These are phyloP conservation scores for Pharnaceum exiguum DNA, from an alignment of 148 eudicot genomes.

Conservation along the genomic window DNA sequence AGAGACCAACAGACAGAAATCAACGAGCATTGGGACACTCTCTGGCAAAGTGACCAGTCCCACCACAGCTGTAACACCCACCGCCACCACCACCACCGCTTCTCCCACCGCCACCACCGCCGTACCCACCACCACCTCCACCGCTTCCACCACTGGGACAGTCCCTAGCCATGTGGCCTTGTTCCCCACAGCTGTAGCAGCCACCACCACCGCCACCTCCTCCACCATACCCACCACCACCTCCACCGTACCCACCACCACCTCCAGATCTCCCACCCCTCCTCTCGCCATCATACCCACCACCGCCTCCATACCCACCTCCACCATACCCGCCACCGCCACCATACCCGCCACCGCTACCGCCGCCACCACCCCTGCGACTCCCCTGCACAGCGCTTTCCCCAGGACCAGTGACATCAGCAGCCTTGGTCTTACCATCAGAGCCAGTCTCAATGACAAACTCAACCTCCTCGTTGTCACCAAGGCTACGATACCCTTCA, in stretches of 20 bases:
- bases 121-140: constrained; percentile 25
- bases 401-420: constrained; percentile 38
- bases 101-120: constrained; percentile 19
- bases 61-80: constrained; percentile 41
- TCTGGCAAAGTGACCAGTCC: constrained; percentile 43
- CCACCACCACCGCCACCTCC: constrained; percentile 26
- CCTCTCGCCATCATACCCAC: constrained; percentile 5
- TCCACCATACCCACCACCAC: constrained; percentile 24
- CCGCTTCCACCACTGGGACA: constrained; percentile 36
- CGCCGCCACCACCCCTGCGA: constrained; percentile 40
- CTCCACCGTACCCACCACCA: constrained; percentile 9
- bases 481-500: constrained; percentile 54
- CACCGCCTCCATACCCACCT: constrained; percentile 19
- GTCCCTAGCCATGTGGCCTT: constrained; percentile 40
- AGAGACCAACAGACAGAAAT: background rate
- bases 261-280: constrained; percentile 14
- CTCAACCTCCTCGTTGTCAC: constrained; percentile 48
- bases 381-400: constrained; percentile 35
- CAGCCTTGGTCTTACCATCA: constrained; percentile 50
- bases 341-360: constrained; percentile 30
- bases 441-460: constrained; percentile 30
- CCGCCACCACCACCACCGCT: constrained; percentile 40
- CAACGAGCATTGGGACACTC: constrained; percentile 28
- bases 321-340: constrained; percentile 25
- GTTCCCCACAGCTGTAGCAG: constrained; percentile 40